Evolutionary conservation across 2,329 filamentous ascomycete species (phyloP).

Genomic region (Fusarium oligoseptatum): DNA sequence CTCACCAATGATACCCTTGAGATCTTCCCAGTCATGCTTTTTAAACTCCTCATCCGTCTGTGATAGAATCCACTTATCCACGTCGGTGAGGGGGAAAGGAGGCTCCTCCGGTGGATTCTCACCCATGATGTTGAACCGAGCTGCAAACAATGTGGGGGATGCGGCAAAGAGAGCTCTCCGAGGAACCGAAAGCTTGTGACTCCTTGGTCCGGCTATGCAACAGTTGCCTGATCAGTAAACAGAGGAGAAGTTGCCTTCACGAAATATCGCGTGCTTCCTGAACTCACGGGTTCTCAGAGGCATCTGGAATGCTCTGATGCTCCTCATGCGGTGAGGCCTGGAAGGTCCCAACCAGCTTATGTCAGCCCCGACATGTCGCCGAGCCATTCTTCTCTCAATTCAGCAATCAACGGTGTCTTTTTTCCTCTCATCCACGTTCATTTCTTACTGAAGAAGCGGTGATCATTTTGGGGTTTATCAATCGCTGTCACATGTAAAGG

Average conservation of each 20-base stretch:
- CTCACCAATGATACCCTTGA: slow-evolving; percentile 76
- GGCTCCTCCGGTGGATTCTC: slow-evolving; percentile 56
- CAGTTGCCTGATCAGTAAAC: neutral
- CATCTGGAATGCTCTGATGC: slow-evolving; percentile 8
- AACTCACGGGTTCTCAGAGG: slow-evolving; percentile 18
- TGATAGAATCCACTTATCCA: slow-evolving; percentile 70
- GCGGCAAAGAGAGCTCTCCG: neutral
- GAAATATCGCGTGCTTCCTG: neutral
- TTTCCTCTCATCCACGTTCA: neutral
- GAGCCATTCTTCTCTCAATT: slow-evolving; percentile 15
- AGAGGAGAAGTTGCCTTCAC: neutral
- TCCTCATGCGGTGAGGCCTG: slow-evolving; percentile 33
- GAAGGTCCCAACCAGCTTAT: slow-evolving; percentile 33
- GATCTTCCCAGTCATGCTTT: slow-evolving; percentile 79
- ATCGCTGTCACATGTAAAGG: slow-evolving; percentile 26
- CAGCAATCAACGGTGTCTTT: neutral
- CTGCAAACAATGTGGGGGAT: slow-evolving; percentile 6
- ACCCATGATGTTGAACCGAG: slow-evolving; percentile 53
- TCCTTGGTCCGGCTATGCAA: neutral
- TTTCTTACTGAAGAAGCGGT: neutral
- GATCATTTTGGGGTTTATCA: neutral
- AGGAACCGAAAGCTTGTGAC: neutral
- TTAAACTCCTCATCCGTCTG: slow-evolving; percentile 78
- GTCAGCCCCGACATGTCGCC: slow-evolving; percentile 26
- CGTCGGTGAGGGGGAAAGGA: slow-evolving; percentile 71